These are phyloP conservation scores for Hyaloperonospora brassicae DNA, from an alignment of 352 stramenopile species.

Conservation along the genomic window DNA sequence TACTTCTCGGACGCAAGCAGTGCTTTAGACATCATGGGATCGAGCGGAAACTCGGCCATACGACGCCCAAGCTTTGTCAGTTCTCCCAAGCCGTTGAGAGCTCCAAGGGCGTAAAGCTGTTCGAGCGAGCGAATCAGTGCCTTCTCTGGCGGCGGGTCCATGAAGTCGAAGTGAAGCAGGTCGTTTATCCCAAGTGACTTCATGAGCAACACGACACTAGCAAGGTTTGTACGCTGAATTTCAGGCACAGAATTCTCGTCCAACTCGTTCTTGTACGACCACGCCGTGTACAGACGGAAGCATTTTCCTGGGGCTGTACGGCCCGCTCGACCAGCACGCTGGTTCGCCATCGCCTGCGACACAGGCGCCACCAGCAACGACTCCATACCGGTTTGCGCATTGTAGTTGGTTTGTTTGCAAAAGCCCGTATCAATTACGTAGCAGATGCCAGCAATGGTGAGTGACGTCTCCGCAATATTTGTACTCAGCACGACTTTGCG, in stretches of 20 bases:
- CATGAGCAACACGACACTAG: constrained; percentile 97
- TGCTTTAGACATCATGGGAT: constrained; percentile 93
- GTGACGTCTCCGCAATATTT: constrained; percentile 99
- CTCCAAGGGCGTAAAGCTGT: constrained; percentile 98
- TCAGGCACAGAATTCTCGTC: constrained; percentile 98
- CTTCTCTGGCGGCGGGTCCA: constrained; percentile 98
- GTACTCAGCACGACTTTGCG: constrained; percentile 98
- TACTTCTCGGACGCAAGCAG: constrained; percentile 90
- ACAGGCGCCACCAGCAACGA: constrained; percentile 98
- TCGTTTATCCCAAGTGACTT: constrained; percentile 99
- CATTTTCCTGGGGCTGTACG: constrained; percentile 97
- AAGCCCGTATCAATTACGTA: constrained; percentile 99
- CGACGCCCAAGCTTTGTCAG: constrained; percentile 93
- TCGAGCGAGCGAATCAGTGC: constrained; percentile 97
- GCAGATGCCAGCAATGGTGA: constrained; percentile 99
- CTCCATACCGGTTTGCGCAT: constrained; percentile 97
- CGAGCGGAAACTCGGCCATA: constrained; percentile 94
- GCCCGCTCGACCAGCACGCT: constrained; percentile 92
- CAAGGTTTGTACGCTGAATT: constrained; percentile 93
- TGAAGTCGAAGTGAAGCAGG: constrained; percentile 99
- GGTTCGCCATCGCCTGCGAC: constrained; percentile 94
- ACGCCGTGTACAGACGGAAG: constrained; percentile 98
- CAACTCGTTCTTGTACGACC: constrained; percentile 98
- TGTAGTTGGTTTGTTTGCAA: constrained; percentile 99
- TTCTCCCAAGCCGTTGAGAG: constrained; percentile 97